These are phyloP conservation scores for Suhomyces kunorum DNA, from an alignment of 1,139 yeast species.

Conservation along the genomic window DNA sequence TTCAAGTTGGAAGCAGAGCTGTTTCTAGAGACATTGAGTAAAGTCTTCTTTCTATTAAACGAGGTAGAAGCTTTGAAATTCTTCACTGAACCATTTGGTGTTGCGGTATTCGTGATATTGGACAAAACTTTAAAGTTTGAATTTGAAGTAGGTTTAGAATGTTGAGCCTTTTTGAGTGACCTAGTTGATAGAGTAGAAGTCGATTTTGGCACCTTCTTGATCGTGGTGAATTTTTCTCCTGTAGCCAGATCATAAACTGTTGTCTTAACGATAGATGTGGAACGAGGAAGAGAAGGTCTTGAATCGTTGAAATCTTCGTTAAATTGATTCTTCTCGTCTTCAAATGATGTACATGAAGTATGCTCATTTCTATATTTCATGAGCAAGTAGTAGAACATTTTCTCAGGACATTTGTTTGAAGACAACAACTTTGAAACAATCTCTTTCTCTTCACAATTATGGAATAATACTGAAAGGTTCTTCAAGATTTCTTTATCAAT, in stretches of 20 bases:
- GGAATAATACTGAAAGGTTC: constrained; percentile 87
- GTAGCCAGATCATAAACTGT: constrained; percentile 33
- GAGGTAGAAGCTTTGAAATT: constrained; percentile 44
- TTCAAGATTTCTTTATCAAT: constrained; percentile 83
- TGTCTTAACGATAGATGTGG: constrained; percentile 51
- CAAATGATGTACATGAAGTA: constrained; percentile 19
- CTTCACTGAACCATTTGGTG: constrained; percentile 19
- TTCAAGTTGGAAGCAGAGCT: constrained; percentile 17
- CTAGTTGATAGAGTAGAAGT: constrained; percentile 24
- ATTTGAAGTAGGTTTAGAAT: constrained; percentile 7
- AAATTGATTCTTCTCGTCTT: constrained; percentile 26
- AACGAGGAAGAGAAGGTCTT: constrained; percentile 38
- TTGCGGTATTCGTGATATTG: constrained; percentile 33
- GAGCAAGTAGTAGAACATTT: constrained; percentile 82
- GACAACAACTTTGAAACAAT: constrained; percentile 62
- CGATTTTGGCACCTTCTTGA: constrained; percentile 26
- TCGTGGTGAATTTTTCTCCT: constrained; percentile 30
- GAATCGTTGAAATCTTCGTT: constrained; percentile 16
- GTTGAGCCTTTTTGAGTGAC: constrained; percentile 14
- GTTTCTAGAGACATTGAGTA: constrained; percentile 31
- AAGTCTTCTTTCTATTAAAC: constrained; percentile 38
- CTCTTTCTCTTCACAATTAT: constrained; percentile 69
- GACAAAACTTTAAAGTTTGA: constrained; percentile 23
- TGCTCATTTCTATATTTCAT: constrained; percentile 85
- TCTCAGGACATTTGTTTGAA: constrained; percentile 72